Evolutionary conservation across 768 basidiomycete species (phyloP).

Genomic region (Chlorophyllum brunneum): DNA sequence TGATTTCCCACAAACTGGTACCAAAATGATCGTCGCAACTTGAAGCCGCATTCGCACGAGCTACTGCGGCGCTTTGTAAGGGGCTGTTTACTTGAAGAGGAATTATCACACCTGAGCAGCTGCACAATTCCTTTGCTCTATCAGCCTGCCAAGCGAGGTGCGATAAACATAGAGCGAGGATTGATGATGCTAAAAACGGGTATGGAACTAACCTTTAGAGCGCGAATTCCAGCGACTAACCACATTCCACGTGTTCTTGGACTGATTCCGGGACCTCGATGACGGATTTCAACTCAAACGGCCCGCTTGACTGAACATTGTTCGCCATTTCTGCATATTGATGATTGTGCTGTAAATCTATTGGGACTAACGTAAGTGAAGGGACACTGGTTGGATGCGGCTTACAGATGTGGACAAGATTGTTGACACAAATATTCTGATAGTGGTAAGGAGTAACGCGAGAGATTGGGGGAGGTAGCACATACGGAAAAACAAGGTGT

Average conservation of each 20-base stretch:
- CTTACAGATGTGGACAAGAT: background rate
- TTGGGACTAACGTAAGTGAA: background rate
- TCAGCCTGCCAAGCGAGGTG: no score
- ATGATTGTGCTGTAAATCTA: conserved; percentile 2
- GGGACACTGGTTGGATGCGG: background rate
- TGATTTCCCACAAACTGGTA: background rate
- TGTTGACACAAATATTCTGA: background rate
- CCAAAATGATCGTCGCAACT: background rate
- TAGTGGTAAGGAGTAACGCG: no score
- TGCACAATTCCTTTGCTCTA: no score
- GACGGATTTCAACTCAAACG: background rate
- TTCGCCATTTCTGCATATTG: background rate
- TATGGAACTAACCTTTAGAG: background rate
- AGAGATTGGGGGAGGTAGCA: background rate
- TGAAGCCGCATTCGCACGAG: background rate
- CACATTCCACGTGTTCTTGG: background rate
- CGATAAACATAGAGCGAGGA: background rate
- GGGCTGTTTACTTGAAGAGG: no score
- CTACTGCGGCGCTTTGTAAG: no score
- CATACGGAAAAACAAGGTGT: conserved; percentile 5
- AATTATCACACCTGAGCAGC: no score
- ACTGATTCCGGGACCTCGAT: background rate
- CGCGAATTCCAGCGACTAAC: background rate
- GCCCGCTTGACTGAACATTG: background rate
- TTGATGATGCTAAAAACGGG: background rate